Conservation (phyloP, 2,329 filamentous ascomycete genomes). For the Aspergillus fumigatiaffinis region DNA sequence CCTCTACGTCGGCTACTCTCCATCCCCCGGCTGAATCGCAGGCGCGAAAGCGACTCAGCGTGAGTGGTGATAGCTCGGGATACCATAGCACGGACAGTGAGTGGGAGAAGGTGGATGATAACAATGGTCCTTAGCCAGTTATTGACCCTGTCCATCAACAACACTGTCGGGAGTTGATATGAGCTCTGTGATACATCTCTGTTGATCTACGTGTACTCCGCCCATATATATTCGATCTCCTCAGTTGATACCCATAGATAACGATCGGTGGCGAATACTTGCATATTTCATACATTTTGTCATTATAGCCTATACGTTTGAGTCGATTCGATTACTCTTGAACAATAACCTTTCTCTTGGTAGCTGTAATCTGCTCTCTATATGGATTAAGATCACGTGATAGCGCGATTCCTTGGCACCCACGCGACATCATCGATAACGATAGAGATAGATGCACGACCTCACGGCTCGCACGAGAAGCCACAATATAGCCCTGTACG, state of each 20-base stretch:
- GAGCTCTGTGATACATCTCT: neutral
- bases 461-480: neutral
- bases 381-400: neutral
- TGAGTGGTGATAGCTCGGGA: slow-evolving; percentile 49
- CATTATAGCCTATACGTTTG: neutral
- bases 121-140: slow-evolving; percentile 5
- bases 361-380: neutral
- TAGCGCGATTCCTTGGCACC: neutral
- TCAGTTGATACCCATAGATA: slow-evolving; percentile 12
- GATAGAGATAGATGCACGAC: neutral
- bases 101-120: slow-evolving; percentile 83
- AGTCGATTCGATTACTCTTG: neutral
- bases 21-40: slow-evolving; percentile 44
- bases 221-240: slow-evolving; percentile 1
- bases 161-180: neutral
- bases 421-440: neutral
- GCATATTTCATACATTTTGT: neutral
- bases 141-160: neutral
- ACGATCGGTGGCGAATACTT: neutral
- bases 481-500: neutral
- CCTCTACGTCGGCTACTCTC: slow-evolving; percentile 34
- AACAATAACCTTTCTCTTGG: neutral
- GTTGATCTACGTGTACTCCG: neutral
- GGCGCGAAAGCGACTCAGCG: slow-evolving; percentile 43
- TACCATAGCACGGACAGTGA: slow-evolving; percentile 84